These are phyloP conservation scores for Brassica balearica DNA, from an alignment of 441 rosid species.

Conservation along the genomic window DNA sequence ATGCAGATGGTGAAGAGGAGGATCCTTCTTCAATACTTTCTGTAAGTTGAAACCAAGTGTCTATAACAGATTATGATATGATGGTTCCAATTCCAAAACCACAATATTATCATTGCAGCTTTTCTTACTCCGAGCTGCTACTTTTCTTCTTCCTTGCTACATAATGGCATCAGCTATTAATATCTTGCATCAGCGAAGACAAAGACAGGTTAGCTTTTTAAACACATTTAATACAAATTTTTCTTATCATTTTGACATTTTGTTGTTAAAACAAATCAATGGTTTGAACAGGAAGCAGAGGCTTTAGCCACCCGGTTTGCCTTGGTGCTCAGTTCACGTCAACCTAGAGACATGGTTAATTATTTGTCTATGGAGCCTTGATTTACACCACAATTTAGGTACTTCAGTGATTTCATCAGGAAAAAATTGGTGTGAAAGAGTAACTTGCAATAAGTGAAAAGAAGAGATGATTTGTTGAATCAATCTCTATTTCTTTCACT, in stretches of 20 bases:
- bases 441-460: not conserved
- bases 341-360: slow-evolving; percentile 48
- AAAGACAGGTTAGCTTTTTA: slow-evolving; percentile 69
- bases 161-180: slow-evolving; percentile 97
- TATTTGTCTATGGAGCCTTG: slow-evolving; percentile 43
- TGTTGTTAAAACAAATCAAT: not conserved
- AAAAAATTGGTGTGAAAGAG: not conserved
- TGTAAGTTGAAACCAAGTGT: slow-evolving; percentile 54
- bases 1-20: slow-evolving; percentile 60
- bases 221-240: not conserved
- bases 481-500: not conserved
- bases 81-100: not conserved
- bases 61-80: not conserved
- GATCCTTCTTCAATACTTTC: slow-evolving; percentile 73
- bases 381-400: not conserved
- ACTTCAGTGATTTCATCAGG: not conserved
- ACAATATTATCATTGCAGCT: slow-evolving; percentile 47
- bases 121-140: slow-evolving; percentile 82
- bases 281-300: slow-evolving; percentile 71
- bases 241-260: not conserved
- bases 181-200: slow-evolving; percentile 81
- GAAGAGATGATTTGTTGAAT: not conserved
- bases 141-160: slow-evolving; percentile 93
- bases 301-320: slow-evolving; percentile 87
- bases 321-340: slow-evolving; percentile 88